Base-by-base conservation (phyloP, 768 basidiomycete genomes). In the Udeniomyces megalosporus region DNA sequence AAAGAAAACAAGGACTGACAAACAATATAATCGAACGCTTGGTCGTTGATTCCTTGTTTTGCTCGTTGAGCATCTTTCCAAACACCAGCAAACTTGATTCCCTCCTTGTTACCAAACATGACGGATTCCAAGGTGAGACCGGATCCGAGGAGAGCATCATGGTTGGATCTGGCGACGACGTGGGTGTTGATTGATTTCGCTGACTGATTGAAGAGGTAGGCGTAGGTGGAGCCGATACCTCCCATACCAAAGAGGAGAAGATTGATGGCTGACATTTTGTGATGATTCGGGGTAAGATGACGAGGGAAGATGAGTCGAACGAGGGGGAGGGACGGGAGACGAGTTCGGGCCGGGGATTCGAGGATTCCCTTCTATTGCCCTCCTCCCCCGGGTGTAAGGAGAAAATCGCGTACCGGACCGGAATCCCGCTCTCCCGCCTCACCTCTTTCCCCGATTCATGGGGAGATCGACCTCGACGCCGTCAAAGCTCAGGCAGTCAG, bases 401-500 rank as follows among this genome's bases (percentile, higher is more conserved):
- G n/a, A n/a, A n/a, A n/a, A n/a, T n/a, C n/a, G n/a, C n/a, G n/a
- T n/a, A n/a, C n/a, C n/a, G n/a, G n/a, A n/a, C n/a, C n/a, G n/a
- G n/a, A n/a, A n/a, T n/a, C n/a, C n/a, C n/a, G n/a, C n/a, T n/a
- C n/a, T n/a, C n/a, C n/a, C n/a, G n/a, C n/a, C n/a, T n/a, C n/a
- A n/a, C n/a, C n/a, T n/a, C n/a, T n/a, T n/a, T n/a, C n/a, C n/a
- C n/a, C n/a, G 72, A 78, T 82, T 52, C 38, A 46, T 31, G 75
- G 81, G 60, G 76, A 85, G 66, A 74, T 90, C 56, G 84, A 92
- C 67, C 71, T 83, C 15, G 76, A 76, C 0, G 78, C 84, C 12
- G 82, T 85, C 68, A 75, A 82, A 64, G 76, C 80, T 7, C 88
- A 89, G 68, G 76, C 88, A 57, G 76, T 88, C 26, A 76, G 86